Percentiles rank a stretch among this genome's conserved stretches.
Evolutionary conservation across 2,329 filamentous ascomycete species (phyloP).

Genomic region (Fusarium tupiense): DNA sequence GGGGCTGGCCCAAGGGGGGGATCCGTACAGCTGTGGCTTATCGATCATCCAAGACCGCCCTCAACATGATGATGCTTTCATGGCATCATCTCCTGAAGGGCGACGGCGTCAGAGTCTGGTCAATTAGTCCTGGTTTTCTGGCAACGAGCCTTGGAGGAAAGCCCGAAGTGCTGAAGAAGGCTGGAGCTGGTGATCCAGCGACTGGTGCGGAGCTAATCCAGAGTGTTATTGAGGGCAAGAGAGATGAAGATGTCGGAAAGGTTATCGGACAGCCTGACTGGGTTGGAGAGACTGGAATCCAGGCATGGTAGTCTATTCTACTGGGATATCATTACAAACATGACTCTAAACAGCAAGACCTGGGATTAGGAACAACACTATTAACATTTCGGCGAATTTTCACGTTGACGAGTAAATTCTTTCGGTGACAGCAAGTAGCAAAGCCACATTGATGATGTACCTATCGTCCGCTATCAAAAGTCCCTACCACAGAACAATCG

Average conservation of each 20-base stretch:
- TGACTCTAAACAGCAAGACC: background rate
- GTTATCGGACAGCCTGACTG: conserved; percentile 42
- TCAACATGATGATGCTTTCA: conserved; percentile 50
- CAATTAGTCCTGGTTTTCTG: conserved; percentile 59
- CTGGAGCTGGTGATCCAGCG: conserved; percentile 48
- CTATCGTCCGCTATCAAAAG: background rate
- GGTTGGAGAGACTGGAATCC: conserved; percentile 43
- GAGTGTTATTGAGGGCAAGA: conserved; percentile 53
- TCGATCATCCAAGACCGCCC: conserved; percentile 39
- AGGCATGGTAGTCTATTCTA: conserved; percentile 44
- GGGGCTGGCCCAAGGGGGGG: conserved; percentile 63
- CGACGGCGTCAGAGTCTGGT: conserved; percentile 62
- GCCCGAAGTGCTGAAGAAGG: conserved; percentile 45
- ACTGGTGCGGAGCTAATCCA: conserved; percentile 51
- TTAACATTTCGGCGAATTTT: background rate
- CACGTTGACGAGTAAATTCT: background rate
- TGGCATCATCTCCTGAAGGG: conserved; percentile 56
- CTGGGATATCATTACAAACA: background rate
- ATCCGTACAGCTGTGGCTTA: conserved; percentile 47
- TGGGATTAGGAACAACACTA: background rate
- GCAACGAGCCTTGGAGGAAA: conserved; percentile 56
- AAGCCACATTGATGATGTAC: conserved; percentile 37
- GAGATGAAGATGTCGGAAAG: conserved; percentile 54
- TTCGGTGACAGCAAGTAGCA: background rate
- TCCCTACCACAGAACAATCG: background rate